phyloP scores from a whole-genome alignment of 768 basidiomycete species.

The Tephrocybe sp. region DNA sequence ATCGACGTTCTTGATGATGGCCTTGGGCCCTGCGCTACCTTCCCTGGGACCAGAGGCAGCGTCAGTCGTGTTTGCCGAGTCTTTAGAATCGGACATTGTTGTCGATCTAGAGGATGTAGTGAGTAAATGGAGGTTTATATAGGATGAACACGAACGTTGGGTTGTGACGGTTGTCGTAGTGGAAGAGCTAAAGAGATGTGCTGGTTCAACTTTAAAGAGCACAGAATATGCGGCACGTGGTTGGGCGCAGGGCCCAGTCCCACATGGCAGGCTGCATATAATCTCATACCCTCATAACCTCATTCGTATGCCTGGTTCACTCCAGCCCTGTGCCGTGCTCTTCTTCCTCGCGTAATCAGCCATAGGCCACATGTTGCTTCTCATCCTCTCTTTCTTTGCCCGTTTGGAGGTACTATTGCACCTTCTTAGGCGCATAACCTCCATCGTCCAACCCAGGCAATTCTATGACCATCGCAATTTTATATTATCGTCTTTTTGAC shows the following conservation, averaged over 20 bases:
- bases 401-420: background rate
- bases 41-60: constrained; percentile 38
- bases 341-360: constrained; percentile 11
- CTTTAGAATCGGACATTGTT: constrained; percentile 52
- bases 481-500: constrained; percentile 9
- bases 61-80: constrained; percentile 58
- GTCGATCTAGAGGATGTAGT: constrained; percentile 9
- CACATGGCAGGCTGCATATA: constrained; percentile 14
- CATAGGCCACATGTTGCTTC: constrained; percentile 15
- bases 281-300: constrained; percentile 13
- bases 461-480: background rate
- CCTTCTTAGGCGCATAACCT: constrained; percentile 1
- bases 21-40: constrained; percentile 56
- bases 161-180: constrained; percentile 8
- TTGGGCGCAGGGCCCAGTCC: constrained; percentile 16
- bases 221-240: constrained; percentile 18
- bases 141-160: constrained; percentile 8
- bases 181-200: constrained; percentile 14
- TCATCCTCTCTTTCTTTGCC: background rate
- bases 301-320: constrained; percentile 17
- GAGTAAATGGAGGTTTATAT: constrained; percentile 4
- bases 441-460: constrained; percentile 2
- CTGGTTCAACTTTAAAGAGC: constrained; percentile 15
- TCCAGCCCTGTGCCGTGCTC: constrained; percentile 9
- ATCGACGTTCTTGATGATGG: constrained; percentile 95